Evolutionary conservation across 2,329 filamentous ascomycete species (phyloP).

Genomic region (Penicillium glabrum): DNA sequence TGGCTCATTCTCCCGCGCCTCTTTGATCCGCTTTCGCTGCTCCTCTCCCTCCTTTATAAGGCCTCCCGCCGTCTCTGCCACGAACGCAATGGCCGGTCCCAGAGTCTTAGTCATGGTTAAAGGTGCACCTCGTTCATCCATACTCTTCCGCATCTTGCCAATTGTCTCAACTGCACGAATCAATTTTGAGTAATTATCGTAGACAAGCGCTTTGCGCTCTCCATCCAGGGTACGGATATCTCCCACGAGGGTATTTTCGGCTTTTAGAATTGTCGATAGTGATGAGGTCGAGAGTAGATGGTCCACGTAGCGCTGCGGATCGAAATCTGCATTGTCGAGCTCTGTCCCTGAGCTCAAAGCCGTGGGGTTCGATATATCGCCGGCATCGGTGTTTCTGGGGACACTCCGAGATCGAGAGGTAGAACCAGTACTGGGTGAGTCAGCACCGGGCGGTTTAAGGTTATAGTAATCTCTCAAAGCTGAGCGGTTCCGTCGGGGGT

Average conservation of each 20-base stretch:
- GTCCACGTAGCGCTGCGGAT: slow-evolving; percentile 60
- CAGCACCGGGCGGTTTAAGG: slow-evolving; percentile 56
- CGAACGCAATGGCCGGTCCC: slow-evolving; percentile 43
- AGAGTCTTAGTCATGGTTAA: slow-evolving; percentile 48
- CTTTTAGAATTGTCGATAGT: slow-evolving; percentile 44
- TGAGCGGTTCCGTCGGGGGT: slow-evolving; percentile 68
- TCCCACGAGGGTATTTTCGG: slow-evolving; percentile 47
- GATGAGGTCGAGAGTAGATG: slow-evolving; percentile 43
- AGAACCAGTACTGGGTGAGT: slow-evolving; percentile 29
- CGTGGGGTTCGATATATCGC: slow-evolving; percentile 40
- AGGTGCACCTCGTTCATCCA: slow-evolving; percentile 47
- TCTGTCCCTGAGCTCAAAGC: slow-evolving; percentile 49
- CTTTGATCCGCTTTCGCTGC: slow-evolving; percentile 28
- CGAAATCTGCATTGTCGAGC: slow-evolving; percentile 72
- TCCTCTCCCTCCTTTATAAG: slow-evolving; percentile 43
- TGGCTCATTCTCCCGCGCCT: slow-evolving; percentile 21
- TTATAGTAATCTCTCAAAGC: slow-evolving; percentile 96
- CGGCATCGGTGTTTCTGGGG: slow-evolving; percentile 41
- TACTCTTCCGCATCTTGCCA: slow-evolving; percentile 60
- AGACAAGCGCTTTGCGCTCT: slow-evolving; percentile 94
- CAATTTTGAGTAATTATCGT: slow-evolving; percentile 97
- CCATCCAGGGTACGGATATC: slow-evolving; percentile 90
- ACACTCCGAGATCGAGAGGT: slow-evolving; percentile 37
- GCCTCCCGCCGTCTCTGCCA: slow-evolving; percentile 44
- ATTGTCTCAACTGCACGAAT: slow-evolving; percentile 98